phyloP scores from a whole-genome alignment of 805 yeast species.

The Metschnikowia kofuensis region DNA sequence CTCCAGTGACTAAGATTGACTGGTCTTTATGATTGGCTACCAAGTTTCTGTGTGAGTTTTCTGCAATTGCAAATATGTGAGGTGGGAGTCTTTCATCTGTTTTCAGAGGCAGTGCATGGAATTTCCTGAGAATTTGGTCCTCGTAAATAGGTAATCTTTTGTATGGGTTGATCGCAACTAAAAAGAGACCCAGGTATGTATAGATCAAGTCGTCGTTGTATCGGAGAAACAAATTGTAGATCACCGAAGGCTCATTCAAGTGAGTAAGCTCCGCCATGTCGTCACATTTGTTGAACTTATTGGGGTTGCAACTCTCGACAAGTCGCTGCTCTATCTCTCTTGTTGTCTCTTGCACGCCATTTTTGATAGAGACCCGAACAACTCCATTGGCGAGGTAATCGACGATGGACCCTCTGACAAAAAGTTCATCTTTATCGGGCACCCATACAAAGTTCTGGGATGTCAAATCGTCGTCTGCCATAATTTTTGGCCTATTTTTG shows the following conservation, averaged over 20 bases:
- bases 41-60: conserved; percentile 77
- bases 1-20: conserved; percentile 95
- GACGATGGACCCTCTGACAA: conserved; percentile 57
- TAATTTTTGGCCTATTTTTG: background rate
- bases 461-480: conserved; percentile 18
- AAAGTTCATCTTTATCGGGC: conserved; percentile 55
- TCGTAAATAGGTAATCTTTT: conserved; percentile 69
- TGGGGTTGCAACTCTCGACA: conserved; percentile 75
- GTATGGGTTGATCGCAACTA: conserved; percentile 96
- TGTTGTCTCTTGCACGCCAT: conserved; percentile 42
- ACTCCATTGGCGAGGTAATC: conserved; percentile 38
- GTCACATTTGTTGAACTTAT: conserved; percentile 82
- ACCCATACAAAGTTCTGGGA: conserved; percentile 75
- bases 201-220: conserved; percentile 78
- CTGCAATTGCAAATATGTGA: conserved; percentile 89
- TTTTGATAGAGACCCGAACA: conserved; percentile 34
- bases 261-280: conserved; percentile 96
- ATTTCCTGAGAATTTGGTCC: conserved; percentile 51
- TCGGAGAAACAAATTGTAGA: conserved; percentile 74
- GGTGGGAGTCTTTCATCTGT: conserved; percentile 51
- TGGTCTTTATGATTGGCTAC: conserved; percentile 71
- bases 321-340: conserved; percentile 42
- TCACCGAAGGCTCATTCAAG: conserved; percentile 93
- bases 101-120: conserved; percentile 34
- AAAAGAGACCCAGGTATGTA: conserved; percentile 91